These are phyloP conservation scores for Rhytidiadelphus loreus DNA, from an alignment of 225 moss, liverwort and hornwort species.

Conservation along the genomic window DNA sequence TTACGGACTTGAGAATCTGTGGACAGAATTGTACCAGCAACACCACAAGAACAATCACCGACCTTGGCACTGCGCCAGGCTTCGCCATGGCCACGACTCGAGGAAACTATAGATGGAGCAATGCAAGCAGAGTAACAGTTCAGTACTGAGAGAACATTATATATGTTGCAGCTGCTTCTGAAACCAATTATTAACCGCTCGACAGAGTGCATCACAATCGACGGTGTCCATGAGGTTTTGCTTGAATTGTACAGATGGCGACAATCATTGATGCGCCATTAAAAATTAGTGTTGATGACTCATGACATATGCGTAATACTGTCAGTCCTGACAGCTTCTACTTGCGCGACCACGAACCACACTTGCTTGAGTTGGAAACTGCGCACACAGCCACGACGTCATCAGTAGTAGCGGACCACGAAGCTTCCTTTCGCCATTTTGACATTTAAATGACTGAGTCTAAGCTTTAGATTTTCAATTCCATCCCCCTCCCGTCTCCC, in stretches of 20 bases:
- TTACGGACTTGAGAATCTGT: not conserved
- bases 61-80: not conserved
- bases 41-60: not conserved
- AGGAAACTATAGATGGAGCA: not conserved
- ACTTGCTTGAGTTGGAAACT: not conserved
- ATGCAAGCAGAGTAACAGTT: not conserved
- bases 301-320: not conserved
- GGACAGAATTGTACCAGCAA: not conserved
- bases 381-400: not conserved
- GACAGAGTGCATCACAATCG: not conserved
- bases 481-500: not conserved
- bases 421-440: not conserved
- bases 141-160: not conserved
- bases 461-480: not conserved
- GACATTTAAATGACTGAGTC: not conserved
- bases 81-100: slow-evolving; percentile 1
- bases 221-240: not conserved
- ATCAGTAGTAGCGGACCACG: not conserved
- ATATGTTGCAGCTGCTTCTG: not conserved
- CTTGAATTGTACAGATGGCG: not conserved
- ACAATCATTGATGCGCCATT: not conserved
- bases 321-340: slow-evolving; percentile 1
- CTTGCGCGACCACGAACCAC: not conserved
- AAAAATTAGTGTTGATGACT: not conserved
- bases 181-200: not conserved